A percentile compares a stretch with the other conserved stretches of the same genome.
These are phyloP conservation scores for Spergularia bocconei DNA, from an alignment of 148 eudicot species.

Conservation along the genomic window DNA sequence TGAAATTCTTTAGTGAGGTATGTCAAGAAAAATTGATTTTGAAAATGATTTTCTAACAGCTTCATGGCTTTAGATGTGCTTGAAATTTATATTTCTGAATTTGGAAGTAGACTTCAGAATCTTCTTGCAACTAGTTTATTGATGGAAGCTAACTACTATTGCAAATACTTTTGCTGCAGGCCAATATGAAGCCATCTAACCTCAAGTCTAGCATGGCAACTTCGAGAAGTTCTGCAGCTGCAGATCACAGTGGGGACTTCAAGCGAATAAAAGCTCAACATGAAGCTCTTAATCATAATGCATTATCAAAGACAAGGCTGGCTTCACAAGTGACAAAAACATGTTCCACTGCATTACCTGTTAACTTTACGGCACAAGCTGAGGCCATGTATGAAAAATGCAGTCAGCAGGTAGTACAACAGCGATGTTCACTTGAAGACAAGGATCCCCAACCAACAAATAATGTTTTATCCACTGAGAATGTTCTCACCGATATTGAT, in stretches of 20 bases:
- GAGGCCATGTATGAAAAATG: slow-evolving; percentile 12
- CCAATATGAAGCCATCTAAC: slow-evolving; percentile 25
- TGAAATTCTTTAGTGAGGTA: slow-evolving; percentile 87
- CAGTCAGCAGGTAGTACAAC: slow-evolving; percentile 24
- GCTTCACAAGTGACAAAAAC: slow-evolving; percentile 23
- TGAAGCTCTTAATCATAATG: slow-evolving; percentile 10
- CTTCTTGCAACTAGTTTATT: slow-evolving; percentile 10
- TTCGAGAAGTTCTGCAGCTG: slow-evolving; percentile 22
- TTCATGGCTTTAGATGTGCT: neutral
- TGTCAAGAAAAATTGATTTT: neutral
- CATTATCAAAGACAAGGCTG: slow-evolving; percentile 17
- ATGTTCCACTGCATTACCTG: slow-evolving; percentile 30
- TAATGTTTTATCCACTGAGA: neutral
- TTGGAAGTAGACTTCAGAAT: slow-evolving; percentile 8
- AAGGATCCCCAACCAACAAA: slow-evolving; percentile 17
- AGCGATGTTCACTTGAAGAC: slow-evolving; percentile 7
- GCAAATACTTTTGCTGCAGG: slow-evolving; percentile 27
- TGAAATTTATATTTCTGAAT: neutral
- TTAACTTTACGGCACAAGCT: slow-evolving; percentile 13
- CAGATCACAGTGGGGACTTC: slow-evolving; percentile 24
- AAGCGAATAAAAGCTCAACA: slow-evolving; percentile 26
- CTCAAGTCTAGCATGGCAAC: slow-evolving; percentile 30
- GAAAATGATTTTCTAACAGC: slow-evolving; percentile 3
- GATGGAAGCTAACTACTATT: slow-evolving; percentile 32
- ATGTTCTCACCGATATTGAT: neutral